Evolutionary conservation across 1,284 basidiomycete genomes (phyloP).

Genomic region (Tylopilus microsporus): DNA sequence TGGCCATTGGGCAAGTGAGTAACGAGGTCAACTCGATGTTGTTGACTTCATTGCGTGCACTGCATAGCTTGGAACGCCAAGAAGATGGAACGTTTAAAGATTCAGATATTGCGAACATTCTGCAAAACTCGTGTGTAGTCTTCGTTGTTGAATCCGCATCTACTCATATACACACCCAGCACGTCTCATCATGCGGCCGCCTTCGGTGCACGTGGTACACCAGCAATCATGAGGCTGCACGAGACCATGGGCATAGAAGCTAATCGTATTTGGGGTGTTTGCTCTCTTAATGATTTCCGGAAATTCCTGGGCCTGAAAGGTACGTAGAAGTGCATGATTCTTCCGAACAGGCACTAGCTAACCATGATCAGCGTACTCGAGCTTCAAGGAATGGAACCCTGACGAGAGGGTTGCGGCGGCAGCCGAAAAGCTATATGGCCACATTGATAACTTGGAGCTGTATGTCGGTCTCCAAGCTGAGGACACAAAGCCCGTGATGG

Average conservation of each 20-base stretch:
- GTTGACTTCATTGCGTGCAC: slow-evolving; percentile 4
- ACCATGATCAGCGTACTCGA: slow-evolving; percentile 45
- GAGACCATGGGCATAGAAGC: slow-evolving; percentile 82
- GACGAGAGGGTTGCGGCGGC: slow-evolving; percentile 64
- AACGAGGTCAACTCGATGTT: background rate
- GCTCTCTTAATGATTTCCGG: slow-evolving; percentile 82
- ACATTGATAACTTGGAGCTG: slow-evolving; percentile 77
- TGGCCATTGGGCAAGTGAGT: slow-evolving; percentile 67
- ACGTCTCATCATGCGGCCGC: slow-evolving; percentile 70
- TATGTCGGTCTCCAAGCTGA: slow-evolving; percentile 74
- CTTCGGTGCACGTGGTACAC: slow-evolving; percentile 77
- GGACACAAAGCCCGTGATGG: slow-evolving; percentile 68
- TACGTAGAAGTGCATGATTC: slow-evolving; percentile 24
- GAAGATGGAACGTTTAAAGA: slow-evolving; percentile 62
- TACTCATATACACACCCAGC: slow-evolving; percentile 33
- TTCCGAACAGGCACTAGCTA: background rate
- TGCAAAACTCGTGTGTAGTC: slow-evolving; percentile 61
- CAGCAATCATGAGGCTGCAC: slow-evolving; percentile 67
- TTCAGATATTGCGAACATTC: slow-evolving; percentile 60
- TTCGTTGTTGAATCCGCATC: background rate
- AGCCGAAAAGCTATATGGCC: slow-evolving; percentile 72
- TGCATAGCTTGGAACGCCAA: slow-evolving; percentile 55
- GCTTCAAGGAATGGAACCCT: slow-evolving; percentile 80
- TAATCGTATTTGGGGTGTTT: slow-evolving; percentile 75
- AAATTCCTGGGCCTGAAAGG: slow-evolving; percentile 73